Conservation (phyloP, 805 yeast species). For the Schwanniomyces occidentalis region DNA sequence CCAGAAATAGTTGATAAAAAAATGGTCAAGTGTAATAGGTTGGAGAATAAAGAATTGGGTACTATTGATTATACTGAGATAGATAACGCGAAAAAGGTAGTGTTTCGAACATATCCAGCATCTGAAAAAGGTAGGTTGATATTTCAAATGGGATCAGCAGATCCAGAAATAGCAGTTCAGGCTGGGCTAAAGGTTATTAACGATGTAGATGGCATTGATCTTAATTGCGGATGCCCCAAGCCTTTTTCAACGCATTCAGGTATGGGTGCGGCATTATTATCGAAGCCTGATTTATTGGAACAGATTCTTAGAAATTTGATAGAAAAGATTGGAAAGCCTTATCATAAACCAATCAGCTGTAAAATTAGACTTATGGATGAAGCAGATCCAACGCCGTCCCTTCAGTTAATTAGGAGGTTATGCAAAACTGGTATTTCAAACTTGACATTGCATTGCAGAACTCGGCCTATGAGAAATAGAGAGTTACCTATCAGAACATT, state of each 20-base stretch:
- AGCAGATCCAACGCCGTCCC: slow-evolving; percentile 51
- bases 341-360: slow-evolving; percentile 80
- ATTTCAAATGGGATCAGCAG: slow-evolving; percentile 89
- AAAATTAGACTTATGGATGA: slow-evolving; percentile 80
- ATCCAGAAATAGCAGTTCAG: slow-evolving; percentile 79
- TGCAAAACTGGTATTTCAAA: slow-evolving; percentile 78
- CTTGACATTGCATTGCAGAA: slow-evolving; percentile 90
- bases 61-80: slow-evolving; percentile 60
- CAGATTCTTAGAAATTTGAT: slow-evolving; percentile 70
- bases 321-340: slow-evolving; percentile 74
- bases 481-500: slow-evolving; percentile 77
- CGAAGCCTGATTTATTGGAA: slow-evolving; percentile 77
- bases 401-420: slow-evolving; percentile 51
- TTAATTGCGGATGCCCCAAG: slow-evolving; percentile 97
- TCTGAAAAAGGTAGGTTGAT: slow-evolving; percentile 67
- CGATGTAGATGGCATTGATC: slow-evolving; percentile 91
- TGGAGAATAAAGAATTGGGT: slow-evolving; percentile 52
- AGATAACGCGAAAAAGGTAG: slow-evolving; percentile 44
- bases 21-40: slow-evolving; percentile 66
- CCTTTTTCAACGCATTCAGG: slow-evolving; percentile 93
- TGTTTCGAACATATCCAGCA: slow-evolving; percentile 70
- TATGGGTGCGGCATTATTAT: slow-evolving; percentile 93
- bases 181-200: slow-evolving; percentile 80
- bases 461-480: slow-evolving; percentile 83
- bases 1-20: slow-evolving; percentile 94